A percentile compares a stretch with the other conserved stretches of the same genome.
Evolutionary conservation across 2,329 filamentous ascomycete genomes (phyloP).

Genomic region (Clarireedia homoeocarpa): DNA sequence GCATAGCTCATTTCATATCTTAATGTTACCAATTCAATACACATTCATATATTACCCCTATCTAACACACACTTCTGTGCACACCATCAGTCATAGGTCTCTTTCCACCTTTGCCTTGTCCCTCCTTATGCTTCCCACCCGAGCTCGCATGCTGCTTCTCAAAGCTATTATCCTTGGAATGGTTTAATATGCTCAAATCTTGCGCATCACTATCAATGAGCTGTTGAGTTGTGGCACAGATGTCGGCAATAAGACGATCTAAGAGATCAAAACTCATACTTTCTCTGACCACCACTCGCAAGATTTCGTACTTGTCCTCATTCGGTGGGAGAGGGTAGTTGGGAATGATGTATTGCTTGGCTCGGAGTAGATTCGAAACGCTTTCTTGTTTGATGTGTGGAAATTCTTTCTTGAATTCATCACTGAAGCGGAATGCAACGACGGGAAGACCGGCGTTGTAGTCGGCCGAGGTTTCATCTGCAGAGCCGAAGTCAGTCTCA

Average conservation of each 20-base stretch:
- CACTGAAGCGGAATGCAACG: constrained; percentile 57
- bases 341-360: constrained; percentile 64
- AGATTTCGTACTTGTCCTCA: constrained; percentile 54
- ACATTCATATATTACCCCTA: too few species aligned
- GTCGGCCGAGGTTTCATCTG: constrained; percentile 45
- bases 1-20: too few species aligned
- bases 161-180: constrained; percentile 29
- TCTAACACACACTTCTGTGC: constrained; percentile 40
- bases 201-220: constrained; percentile 38
- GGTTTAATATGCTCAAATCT: constrained; percentile 37
- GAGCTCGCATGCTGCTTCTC: constrained; percentile 33
- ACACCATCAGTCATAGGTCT: constrained; percentile 39
- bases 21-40: too few species aligned
- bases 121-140: constrained; percentile 9
- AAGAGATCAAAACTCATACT: constrained; percentile 61
- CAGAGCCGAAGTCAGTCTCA: constrained; percentile 32
- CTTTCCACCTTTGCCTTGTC: constrained; percentile 30
- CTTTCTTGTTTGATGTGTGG: constrained; percentile 57
- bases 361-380: constrained; percentile 53
- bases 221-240: constrained; percentile 51
- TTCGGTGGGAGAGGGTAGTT: constrained; percentile 60
- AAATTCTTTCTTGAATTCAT: constrained; percentile 52
- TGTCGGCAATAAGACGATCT: constrained; percentile 53
- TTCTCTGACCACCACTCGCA: constrained; percentile 60
- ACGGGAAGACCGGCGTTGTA: constrained; percentile 61